Conservation (phyloP, 495 filamentous ascomycete species). For the Penicillium roqueforti region DNA sequence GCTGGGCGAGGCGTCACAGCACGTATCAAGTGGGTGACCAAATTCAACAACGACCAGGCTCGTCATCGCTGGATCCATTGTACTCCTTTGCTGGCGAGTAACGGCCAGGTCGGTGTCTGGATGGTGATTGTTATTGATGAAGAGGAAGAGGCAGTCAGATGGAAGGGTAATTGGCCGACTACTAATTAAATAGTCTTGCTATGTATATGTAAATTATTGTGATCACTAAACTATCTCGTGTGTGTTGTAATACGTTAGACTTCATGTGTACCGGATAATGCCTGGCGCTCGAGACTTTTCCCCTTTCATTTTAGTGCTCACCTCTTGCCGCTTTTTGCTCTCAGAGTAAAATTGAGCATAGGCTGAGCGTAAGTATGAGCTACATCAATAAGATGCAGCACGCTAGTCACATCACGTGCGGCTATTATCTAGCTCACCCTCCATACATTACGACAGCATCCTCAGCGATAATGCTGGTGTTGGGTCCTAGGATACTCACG, state of each 20-base stretch:
- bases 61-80: conserved; percentile 57
- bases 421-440: too few species aligned
- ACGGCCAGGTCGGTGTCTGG: conserved; percentile 59
- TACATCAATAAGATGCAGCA: too few species aligned
- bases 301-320: too few species aligned
- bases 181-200: background rate
- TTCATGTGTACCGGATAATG: too few species aligned
- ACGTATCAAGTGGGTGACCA: conserved; percentile 55
- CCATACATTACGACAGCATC: too few species aligned
- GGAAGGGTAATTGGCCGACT: conserved; percentile 13
- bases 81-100: conserved; percentile 54
- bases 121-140: conserved; percentile 58
- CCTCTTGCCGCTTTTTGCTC: too few species aligned
- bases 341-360: too few species aligned
- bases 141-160: conserved; percentile 19
- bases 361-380: too few species aligned
- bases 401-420: too few species aligned
- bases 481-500: too few species aligned
- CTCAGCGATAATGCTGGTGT: too few species aligned
- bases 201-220: conserved; percentile 2
- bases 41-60: conserved; percentile 39
- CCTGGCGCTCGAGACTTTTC: too few species aligned
- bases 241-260: background rate
- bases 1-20: conserved; percentile 60
- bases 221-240: background rate